Conservation (phyloP, 345 rosid species). For the Excoecaria agallocha region DNA sequence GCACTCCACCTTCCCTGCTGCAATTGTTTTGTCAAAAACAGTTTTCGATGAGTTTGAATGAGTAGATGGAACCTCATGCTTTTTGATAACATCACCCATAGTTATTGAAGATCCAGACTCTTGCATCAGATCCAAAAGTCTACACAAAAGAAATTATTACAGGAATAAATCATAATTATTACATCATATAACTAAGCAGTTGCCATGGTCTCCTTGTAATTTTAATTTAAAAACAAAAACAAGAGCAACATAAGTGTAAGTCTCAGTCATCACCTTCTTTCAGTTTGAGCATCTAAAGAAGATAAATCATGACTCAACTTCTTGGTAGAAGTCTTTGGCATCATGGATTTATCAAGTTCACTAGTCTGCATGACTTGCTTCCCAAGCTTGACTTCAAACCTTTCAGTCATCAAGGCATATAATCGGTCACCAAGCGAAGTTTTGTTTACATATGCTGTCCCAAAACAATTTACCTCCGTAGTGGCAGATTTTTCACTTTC, state of each 20-base stretch:
- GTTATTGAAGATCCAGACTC: constrained; percentile 54
- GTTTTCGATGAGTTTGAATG: constrained; percentile 42
- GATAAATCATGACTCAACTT: constrained; percentile 33
- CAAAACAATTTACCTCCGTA: constrained; percentile 34
- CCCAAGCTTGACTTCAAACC: constrained; percentile 30
- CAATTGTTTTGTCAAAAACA: constrained; percentile 57
- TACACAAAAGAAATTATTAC: constrained; percentile 28
- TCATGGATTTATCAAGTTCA: constrained; percentile 24
- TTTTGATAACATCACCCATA: constrained; percentile 45
- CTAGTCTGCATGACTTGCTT: constrained; percentile 23
- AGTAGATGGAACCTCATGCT: constrained; percentile 53
- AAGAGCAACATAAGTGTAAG: background rate
- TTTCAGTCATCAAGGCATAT: constrained; percentile 19
- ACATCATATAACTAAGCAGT: background rate
- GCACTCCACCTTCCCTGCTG: constrained; percentile 76
- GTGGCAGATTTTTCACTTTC: constrained; percentile 30
- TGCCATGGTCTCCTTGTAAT: background rate
- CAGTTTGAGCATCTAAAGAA: constrained; percentile 54
- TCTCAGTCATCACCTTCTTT: constrained; percentile 51
- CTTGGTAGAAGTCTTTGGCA: constrained; percentile 23
- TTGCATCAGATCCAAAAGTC: constrained; percentile 53
- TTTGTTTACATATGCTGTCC: constrained; percentile 27
- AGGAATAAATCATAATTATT: constrained; percentile 2
- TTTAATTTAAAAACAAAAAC: background rate
- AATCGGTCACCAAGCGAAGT: constrained; percentile 45